Base-by-base conservation (phyloP, 495 filamentous ascomycete genomes). In the Neurospora sp. region DNA sequence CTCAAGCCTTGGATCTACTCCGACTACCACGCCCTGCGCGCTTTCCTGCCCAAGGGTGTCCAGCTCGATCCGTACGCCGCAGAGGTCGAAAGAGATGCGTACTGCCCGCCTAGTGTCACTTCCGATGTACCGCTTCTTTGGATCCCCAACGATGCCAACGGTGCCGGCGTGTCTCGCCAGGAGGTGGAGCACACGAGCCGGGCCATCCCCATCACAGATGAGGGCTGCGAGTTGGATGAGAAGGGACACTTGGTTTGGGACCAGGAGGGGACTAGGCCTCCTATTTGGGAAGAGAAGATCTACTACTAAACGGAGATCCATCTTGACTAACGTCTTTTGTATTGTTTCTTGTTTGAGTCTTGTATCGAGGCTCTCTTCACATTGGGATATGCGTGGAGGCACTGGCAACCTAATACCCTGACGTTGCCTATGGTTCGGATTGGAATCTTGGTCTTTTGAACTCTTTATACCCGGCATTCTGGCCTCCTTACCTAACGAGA, bases 231-330 rank as follows among this genome's bases (percentile, higher is more conserved):
- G 74, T 82, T 98, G 68, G 90, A 93, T 78, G 92, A 93, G 79
- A 92, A 96, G 80, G 91, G 91, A 71, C 91, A 89, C 74, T 81
- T 97, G 74, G 81, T 87, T 42, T 96, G 94, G 94, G 89, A 93
- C 75, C 81, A 85, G 44, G 89, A 93, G 77, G 85, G 87, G 71
- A 89, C 88, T 72, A 81, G 89, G 74, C 92, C 94, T 69, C 94
- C 94, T 9, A 88, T 96, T 71, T 97, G 89, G 85, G 83, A 92
- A 80, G 89, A 92, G 82, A 93, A 92, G 85, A 76, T 87, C 72
- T 79, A 83, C 74, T 88, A 86, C 72, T 88, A 80, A 80, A 65
- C 6, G 35, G 9, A 31, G 12, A 44, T 59, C 18, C 9, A 12
- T 44, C 10, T 61, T 48, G 70, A 31, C 42, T 5, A 27, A 20